Percentiles rank a stretch among this genome's conserved stretches.
These are phyloP conservation scores for Neopestalotiopsis rosae DNA, from an alignment of 2,329 filamentous ascomycete species.

Conservation along the genomic window DNA sequence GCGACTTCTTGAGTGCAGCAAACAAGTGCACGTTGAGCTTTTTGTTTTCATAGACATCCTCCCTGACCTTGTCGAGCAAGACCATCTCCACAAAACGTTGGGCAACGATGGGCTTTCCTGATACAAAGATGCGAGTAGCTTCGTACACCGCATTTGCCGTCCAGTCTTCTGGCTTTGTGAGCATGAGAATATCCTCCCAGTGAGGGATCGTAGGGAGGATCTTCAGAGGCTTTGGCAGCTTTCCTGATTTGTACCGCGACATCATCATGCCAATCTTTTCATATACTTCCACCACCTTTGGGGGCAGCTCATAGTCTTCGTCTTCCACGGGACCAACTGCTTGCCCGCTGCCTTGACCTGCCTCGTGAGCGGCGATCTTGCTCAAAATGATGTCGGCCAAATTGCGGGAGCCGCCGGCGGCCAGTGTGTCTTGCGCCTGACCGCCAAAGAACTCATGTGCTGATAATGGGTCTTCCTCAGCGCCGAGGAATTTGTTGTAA, in stretches of 20 bases:
- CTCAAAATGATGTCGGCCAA: constrained; percentile 91
- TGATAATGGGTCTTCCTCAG: constrained; percentile 69
- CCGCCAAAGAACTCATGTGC: constrained; percentile 67
- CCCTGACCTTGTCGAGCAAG: constrained; percentile 86
- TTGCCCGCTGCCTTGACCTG: constrained; percentile 56
- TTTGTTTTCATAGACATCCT: constrained; percentile 92
- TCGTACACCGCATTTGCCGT: constrained; percentile 84
- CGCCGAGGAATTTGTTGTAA: constrained; percentile 88
- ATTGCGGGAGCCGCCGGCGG: constrained; percentile 70
- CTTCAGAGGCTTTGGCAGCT: constrained; percentile 95
- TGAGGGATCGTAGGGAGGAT: constrained; percentile 90
- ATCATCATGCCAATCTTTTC: constrained; percentile 90
- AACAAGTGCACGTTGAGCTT: constrained; percentile 97
- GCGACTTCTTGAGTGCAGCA: constrained; percentile 87
- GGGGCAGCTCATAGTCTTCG: constrained; percentile 84
- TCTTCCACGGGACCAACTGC: constrained; percentile 71
- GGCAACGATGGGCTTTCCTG: constrained; percentile 77
- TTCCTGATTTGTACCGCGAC: constrained; percentile 93
- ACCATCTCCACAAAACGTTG: constrained; percentile 88
- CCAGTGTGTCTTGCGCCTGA: constrained; percentile 45
- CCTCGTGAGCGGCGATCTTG: constrained; percentile 92
- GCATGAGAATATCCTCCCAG: constrained; percentile 86
- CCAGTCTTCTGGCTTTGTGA: constrained; percentile 76
- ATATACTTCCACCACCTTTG: constrained; percentile 93
- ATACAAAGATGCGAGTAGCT: constrained; percentile 91